phyloP scores from a whole-genome alignment of 257 asterid species.

The Echites panduratus region DNA sequence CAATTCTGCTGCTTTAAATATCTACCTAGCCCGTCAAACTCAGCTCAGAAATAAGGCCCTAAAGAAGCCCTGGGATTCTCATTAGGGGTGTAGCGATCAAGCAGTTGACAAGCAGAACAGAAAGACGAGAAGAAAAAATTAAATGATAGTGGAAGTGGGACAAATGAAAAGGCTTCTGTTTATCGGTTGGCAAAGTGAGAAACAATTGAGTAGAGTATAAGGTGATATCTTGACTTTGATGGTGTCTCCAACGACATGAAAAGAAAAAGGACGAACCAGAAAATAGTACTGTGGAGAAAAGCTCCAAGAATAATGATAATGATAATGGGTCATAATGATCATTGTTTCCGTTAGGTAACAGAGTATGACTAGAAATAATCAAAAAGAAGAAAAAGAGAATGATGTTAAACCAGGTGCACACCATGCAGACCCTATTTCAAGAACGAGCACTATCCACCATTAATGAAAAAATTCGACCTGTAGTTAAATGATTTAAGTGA shows the following conservation, averaged over 20 bases:
- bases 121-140: no score
- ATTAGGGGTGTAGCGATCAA: no score
- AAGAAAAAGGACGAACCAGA: constrained; percentile 1
- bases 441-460: not conserved
- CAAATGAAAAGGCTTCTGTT: constrained; percentile 13
- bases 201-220: constrained; percentile 44
- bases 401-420: no score
- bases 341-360: constrained; percentile 31
- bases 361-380: not conserved
- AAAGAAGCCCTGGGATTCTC: not conserved
- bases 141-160: constrained; percentile 1
- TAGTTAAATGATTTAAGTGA: not conserved
- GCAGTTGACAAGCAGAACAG: not conserved
- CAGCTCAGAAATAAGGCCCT: not conserved
- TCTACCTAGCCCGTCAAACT: constrained; percentile 7
- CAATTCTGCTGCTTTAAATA: no score
- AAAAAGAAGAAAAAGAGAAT: not conserved
- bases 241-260: constrained; percentile 11
- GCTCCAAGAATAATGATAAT: not conserved
- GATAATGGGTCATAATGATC: constrained; percentile 39
- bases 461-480: not conserved
- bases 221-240: constrained; percentile 36
- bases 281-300: constrained; percentile 8
- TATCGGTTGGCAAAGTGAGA: constrained; percentile 7
- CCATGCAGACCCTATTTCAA: no score